Evolutionary conservation across 331 rosid species (phyloP).

Genomic region (Erythrophleum ivorense): DNA sequence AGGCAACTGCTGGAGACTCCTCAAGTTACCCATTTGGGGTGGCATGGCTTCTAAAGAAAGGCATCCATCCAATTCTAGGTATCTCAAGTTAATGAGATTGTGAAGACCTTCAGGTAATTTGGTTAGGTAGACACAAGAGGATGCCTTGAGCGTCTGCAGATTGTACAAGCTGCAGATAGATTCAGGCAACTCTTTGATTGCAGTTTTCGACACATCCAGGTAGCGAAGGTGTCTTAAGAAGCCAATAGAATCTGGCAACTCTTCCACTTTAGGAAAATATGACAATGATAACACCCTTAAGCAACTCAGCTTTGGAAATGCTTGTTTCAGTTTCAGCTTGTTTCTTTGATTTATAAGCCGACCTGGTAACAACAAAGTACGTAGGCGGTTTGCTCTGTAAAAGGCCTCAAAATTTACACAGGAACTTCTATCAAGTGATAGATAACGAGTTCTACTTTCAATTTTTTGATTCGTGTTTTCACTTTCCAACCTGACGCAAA

Average conservation of each 20-base stretch:
- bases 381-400: not conserved
- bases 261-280: not conserved
- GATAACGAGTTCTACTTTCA: slow-evolving; percentile 11
- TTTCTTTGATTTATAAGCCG: not conserved
- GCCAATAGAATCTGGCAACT: slow-evolving; percentile 10
- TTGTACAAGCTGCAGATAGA: too few species aligned
- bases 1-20: not conserved
- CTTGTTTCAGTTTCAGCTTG: not conserved
- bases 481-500: not conserved
- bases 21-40: not conserved
- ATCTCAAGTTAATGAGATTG: too few species aligned
- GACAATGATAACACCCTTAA: slow-evolving; percentile 9
- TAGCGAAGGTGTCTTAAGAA: too few species aligned
- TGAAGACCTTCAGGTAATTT: too few species aligned
- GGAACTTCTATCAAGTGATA: not conserved
- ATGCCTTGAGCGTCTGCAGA: too few species aligned
- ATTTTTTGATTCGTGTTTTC: not conserved
- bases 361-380: not conserved
- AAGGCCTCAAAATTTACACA: not conserved
- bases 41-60: not conserved
- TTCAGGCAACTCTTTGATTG: too few species aligned
- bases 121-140: too few species aligned
- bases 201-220: too few species aligned
- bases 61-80: too few species aligned
- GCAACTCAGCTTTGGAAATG: not conserved